phyloP scores from a whole-genome alignment of 768 basidiomycete genomes.

The Pleurotus giganteus region DNA sequence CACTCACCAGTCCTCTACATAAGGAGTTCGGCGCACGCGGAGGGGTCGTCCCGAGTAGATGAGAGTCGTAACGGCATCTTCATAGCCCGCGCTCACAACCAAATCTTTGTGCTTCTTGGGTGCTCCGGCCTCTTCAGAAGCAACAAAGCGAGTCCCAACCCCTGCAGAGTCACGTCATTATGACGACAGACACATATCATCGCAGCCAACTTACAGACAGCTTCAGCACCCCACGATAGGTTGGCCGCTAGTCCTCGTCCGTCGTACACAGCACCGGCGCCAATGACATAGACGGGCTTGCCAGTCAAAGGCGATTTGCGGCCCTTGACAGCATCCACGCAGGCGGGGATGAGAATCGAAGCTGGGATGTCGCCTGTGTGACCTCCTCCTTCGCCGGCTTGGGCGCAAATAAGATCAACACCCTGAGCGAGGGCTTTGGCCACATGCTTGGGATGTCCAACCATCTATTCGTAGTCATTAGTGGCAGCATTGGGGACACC shows the following conservation, averaged over 20 bases:
- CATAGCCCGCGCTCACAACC: conserved; percentile 65
- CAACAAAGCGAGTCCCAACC: conserved; percentile 90
- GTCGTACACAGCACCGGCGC: conserved; percentile 90
- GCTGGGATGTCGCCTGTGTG: conserved; percentile 85
- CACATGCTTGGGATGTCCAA: conserved; percentile 93
- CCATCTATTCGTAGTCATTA: conserved; percentile 49
- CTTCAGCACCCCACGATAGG: conserved; percentile 86
- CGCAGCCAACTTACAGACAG: conserved; percentile 70
- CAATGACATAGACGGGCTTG: conserved; percentile 82
- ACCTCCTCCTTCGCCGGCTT: conserved; percentile 90
- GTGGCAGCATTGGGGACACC: neutral
- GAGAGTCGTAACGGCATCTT: conserved; percentile 80
- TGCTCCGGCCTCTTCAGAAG: conserved; percentile 75
- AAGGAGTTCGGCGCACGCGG: conserved; percentile 81
- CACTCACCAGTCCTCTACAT: conserved; percentile 77
- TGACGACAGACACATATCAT: neutral
- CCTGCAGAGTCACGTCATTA: conserved; percentile 30
- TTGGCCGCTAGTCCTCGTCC: conserved; percentile 87
- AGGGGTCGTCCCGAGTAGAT: conserved; percentile 91
- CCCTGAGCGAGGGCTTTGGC: conserved; percentile 78
- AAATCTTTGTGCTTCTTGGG: conserved; percentile 85
- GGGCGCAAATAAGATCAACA: conserved; percentile 91
- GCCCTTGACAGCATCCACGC: conserved; percentile 81
- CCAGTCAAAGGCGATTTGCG: conserved; percentile 78
- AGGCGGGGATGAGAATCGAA: conserved; percentile 86